Evolutionary conservation across 371 early-diverging fungal species (phyloP).

Genomic region (Rhizopus microsporus): DNA sequence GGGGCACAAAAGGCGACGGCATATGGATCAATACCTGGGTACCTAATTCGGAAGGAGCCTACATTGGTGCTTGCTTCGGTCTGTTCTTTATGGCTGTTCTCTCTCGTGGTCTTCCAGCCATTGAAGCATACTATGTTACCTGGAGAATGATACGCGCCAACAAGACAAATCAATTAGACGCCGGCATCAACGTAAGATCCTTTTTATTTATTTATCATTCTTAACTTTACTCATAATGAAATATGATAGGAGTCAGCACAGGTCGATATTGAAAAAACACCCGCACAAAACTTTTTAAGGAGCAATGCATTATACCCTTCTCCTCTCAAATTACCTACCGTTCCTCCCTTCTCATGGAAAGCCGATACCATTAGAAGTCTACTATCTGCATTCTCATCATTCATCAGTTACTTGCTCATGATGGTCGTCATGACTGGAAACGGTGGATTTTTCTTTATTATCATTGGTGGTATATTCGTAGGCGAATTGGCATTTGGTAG

Average conservation of each 20-base stretch:
- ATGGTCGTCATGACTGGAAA: constrained; percentile 84
- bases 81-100: constrained; percentile 53
- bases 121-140: constrained; percentile 52
- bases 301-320: constrained; percentile 19
- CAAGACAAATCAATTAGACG: constrained; percentile 27
- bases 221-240: neutral
- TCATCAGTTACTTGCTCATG: constrained; percentile 73
- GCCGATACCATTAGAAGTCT: constrained; percentile 54
- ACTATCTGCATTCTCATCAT: constrained; percentile 47
- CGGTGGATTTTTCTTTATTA: constrained; percentile 66
- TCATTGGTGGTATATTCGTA: constrained; percentile 66
- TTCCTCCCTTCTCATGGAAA: constrained; percentile 55
- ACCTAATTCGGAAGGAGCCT: constrained; percentile 52
- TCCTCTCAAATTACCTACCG: constrained; percentile 33
- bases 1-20: constrained; percentile 41
- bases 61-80: constrained; percentile 60
- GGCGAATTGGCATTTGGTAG: constrained; percentile 70
- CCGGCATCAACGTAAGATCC: neutral
- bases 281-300: constrained; percentile 24
- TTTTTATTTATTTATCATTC: too few relatives aligned
- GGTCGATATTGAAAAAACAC: constrained; percentile 70
- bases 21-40: constrained; percentile 46
- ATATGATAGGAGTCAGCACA: neutral
- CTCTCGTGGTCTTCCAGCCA: constrained; percentile 51
- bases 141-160: constrained; percentile 37